phyloP scores from a whole-genome alignment of 495 filamentous ascomycete species.

The Penicillium ucsense region DNA sequence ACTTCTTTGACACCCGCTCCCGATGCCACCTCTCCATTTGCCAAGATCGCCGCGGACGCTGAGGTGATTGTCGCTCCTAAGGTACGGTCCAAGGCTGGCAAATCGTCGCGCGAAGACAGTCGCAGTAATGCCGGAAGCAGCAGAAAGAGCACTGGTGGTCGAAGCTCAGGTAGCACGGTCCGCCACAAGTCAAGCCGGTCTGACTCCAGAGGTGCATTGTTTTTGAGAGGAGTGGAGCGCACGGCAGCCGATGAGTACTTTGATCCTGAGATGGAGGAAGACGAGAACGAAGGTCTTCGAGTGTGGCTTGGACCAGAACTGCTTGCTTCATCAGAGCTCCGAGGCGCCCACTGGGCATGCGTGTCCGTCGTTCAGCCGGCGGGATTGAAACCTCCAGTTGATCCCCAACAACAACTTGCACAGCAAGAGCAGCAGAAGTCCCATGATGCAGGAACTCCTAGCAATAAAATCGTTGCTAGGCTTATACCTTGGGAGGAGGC shows the following conservation, averaged over 20 bases:
- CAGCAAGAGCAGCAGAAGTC: conserved; percentile 47
- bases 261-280: conserved; percentile 44
- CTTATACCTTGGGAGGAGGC: conserved; percentile 75
- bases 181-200: conserved; percentile 47
- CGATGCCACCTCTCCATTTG: conserved; percentile 61
- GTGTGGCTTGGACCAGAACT: conserved; percentile 79
- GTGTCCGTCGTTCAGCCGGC: conserved; percentile 75
- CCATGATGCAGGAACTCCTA: conserved; percentile 47
- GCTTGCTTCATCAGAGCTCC: conserved; percentile 55
- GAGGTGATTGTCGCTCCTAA: conserved; percentile 97
- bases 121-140: conserved; percentile 61
- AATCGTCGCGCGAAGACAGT: conserved; percentile 46
- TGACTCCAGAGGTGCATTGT: conserved; percentile 54
- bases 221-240: conserved; percentile 69
- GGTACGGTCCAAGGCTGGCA: conserved; percentile 49
- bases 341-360: conserved; percentile 59
- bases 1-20: conserved; percentile 68
- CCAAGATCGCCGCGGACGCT: conserved; percentile 85
- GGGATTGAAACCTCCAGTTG: conserved; percentile 62
- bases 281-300: conserved; percentile 52
- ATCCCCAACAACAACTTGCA: conserved; percentile 61
- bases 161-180: conserved; percentile 60
- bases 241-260: conserved; percentile 60
- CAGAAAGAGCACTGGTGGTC: conserved; percentile 61
- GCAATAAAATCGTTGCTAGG: conserved; percentile 65